A percentile compares a stretch with the other conserved stretches of the same genome.
These are phyloP conservation scores for Saccharomycopsis amapae DNA, from an alignment of 805 yeast species.

Conservation along the genomic window DNA sequence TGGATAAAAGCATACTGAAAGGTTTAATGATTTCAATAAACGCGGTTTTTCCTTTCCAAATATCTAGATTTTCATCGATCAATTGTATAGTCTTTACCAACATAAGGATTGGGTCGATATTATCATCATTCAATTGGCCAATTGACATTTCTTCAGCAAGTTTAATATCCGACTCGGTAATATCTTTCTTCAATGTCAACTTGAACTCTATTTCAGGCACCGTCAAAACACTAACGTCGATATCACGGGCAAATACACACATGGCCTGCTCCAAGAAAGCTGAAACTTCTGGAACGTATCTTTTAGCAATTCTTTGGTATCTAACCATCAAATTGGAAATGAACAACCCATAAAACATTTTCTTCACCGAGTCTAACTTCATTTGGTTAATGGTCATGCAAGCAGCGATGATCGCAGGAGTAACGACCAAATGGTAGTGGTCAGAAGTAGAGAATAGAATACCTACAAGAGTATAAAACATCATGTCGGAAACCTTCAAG, in stretches of 20 bases:
- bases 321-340: slow-evolving; percentile 56
- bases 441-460: slow-evolving; percentile 87
- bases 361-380: slow-evolving; percentile 31
- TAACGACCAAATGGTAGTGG: slow-evolving; percentile 84
- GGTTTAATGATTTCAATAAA: slow-evolving; percentile 52
- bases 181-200: neutral
- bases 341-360: slow-evolving; percentile 53
- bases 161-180: neutral
- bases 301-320: slow-evolving; percentile 74
- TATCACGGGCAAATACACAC: slow-evolving; percentile 27
- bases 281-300: slow-evolving; percentile 75
- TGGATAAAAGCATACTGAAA: slow-evolving; percentile 35
- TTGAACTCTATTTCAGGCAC: neutral
- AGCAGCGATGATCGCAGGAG: slow-evolving; percentile 72
- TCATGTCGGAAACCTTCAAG: slow-evolving; percentile 47
- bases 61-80: slow-evolving; percentile 28
- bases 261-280: slow-evolving; percentile 49
- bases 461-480: slow-evolving; percentile 68
- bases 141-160: slow-evolving; percentile 2
- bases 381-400: slow-evolving; percentile 59
- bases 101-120: slow-evolving; percentile 21
- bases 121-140: slow-evolving; percentile 5
- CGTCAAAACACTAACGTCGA: neutral
- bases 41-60: slow-evolving; percentile 61
- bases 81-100: slow-evolving; percentile 28